Conservation (phyloP, 2,329 filamentous ascomycete species). For the Cryphonectria nitschkei region DNA sequence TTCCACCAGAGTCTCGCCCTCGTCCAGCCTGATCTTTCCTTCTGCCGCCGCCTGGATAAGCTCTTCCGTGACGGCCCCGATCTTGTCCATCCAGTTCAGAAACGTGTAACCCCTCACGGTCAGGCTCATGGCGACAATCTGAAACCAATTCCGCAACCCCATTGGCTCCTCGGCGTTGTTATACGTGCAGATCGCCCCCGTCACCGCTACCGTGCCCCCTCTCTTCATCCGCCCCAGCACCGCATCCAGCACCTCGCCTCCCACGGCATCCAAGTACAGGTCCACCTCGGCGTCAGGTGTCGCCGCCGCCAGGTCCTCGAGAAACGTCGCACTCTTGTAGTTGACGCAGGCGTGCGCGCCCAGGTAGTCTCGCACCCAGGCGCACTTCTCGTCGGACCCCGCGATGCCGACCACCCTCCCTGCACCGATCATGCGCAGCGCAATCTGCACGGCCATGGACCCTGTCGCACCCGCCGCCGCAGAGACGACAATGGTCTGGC, state of each 20-base stretch:
- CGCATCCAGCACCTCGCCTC: conserved; percentile 50
- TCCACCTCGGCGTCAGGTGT: conserved; percentile 53
- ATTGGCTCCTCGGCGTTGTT: conserved; percentile 39
- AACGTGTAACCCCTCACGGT: conserved; percentile 50
- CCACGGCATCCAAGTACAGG: conserved; percentile 56
- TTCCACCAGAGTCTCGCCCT: conserved; percentile 36
- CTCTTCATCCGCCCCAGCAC: conserved; percentile 47
- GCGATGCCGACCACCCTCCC: conserved; percentile 56
- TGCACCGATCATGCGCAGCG: conserved; percentile 50
- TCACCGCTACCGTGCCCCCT: conserved; percentile 46
- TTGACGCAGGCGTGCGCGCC: conserved; percentile 59
- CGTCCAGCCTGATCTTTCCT: conserved; percentile 33
- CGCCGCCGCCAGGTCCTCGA: conserved; percentile 48
- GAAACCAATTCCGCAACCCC: conserved; percentile 46
- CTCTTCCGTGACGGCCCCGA: conserved; percentile 33
- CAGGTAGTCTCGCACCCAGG: conserved; percentile 49
- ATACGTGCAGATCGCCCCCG: conserved; percentile 48
- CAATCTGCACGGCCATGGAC: conserved; percentile 55
- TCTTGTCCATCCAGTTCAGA: conserved; percentile 41
- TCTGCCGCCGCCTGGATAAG: conserved; percentile 34
- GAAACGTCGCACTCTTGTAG: conserved; percentile 54
- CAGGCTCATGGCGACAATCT: conserved; percentile 46
- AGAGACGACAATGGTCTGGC: conserved; percentile 49
- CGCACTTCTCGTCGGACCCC: conserved; percentile 55
- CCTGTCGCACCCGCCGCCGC: conserved; percentile 54